These are phyloP conservation scores for Colletotrichum eleusines DNA, from an alignment of 2,329 filamentous ascomycete genomes.

Conservation along the genomic window DNA sequence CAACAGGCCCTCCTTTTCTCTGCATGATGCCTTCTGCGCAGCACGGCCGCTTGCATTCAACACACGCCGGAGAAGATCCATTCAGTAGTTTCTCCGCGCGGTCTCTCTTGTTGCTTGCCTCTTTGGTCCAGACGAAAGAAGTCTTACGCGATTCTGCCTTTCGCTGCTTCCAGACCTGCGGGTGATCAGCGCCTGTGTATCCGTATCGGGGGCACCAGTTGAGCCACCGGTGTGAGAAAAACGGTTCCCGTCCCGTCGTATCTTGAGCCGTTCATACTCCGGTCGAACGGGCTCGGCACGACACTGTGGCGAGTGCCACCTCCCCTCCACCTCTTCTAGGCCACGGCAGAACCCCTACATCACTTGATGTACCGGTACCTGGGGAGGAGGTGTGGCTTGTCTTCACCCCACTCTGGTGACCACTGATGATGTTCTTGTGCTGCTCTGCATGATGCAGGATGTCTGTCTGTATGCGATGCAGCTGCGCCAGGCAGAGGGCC, in stretches of 20 bases:
- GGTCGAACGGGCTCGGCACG: neutral
- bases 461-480: neutral
- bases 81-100: neutral
- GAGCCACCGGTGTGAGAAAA: constrained; percentile 20
- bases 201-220: constrained; percentile 30
- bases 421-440: constrained; percentile 21
- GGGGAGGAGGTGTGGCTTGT: constrained; percentile 12
- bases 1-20: constrained; percentile 14
- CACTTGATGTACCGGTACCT: constrained; percentile 39
- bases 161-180: neutral
- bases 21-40: constrained; percentile 13
- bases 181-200: constrained; percentile 31
- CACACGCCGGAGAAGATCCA: neutral
- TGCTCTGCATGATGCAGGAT: constrained; percentile 34
- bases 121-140: constrained; percentile 6
- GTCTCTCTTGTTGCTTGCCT: neutral
- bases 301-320: constrained; percentile 24
- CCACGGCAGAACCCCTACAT: neutral
- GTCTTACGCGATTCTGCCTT: neutral
- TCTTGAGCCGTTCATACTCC: constrained; percentile 25
- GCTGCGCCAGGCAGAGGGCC: constrained; percentile 24
- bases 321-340: neutral
- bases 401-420: constrained; percentile 19
- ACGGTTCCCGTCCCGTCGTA: constrained; percentile 22
- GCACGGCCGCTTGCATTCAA: constrained; percentile 9